Conservation (phyloP, 305 asterid species). For the Rubia balearica region DNA sequence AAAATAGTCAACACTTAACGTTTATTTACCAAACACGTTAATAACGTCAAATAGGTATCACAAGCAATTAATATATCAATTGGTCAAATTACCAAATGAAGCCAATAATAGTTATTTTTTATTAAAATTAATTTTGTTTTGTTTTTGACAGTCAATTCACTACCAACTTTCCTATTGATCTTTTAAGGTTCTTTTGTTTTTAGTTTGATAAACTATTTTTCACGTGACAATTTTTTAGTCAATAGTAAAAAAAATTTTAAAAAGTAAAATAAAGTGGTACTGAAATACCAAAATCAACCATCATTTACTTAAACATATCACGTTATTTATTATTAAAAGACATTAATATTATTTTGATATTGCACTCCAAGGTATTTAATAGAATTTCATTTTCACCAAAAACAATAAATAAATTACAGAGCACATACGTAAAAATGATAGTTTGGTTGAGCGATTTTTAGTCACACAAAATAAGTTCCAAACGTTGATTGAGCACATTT, state of each 20-base stretch:
- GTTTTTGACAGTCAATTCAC: too few species aligned
- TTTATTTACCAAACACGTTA: background rate
- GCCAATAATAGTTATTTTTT: background rate
- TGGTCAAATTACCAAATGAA: background rate
- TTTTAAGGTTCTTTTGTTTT: background rate
- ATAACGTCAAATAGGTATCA: background rate
- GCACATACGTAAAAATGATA: background rate
- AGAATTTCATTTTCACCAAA: too few species aligned
- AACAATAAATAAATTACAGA: background rate
- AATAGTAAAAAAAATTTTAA: too few species aligned
- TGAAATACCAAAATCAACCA: too few species aligned
- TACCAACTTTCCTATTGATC: background rate
- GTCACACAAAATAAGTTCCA: background rate
- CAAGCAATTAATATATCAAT: background rate
- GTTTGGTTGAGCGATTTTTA: too few species aligned
- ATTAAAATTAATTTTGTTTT: too few species aligned
- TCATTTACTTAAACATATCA: too few species aligned
- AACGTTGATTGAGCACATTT: background rate
- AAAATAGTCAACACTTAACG: background rate
- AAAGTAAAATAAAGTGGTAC: too few species aligned
- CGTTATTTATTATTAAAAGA: too few species aligned
- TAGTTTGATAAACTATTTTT: background rate
- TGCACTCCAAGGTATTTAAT: too few species aligned
- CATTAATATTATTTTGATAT: background rate
- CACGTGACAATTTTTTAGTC: too few species aligned